Evolutionary conservation across 306 rosid species (phyloP).

Genomic region (Dryas drummondii): DNA sequence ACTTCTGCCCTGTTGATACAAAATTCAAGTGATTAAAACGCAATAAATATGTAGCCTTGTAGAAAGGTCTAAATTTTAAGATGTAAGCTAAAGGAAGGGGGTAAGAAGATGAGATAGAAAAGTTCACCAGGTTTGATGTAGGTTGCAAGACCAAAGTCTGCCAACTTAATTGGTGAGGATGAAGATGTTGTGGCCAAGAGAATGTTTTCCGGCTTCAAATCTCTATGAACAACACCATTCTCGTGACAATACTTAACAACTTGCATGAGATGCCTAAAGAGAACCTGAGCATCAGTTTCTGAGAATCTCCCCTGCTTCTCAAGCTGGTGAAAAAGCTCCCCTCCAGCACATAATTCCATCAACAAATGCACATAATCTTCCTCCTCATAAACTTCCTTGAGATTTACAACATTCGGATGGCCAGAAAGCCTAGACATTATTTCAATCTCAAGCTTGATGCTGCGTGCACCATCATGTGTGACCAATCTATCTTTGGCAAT

Average conservation of each 20-base stretch:
- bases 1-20: conserved; percentile 62
- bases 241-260: conserved; percentile 82
- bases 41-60: conserved; percentile 6
- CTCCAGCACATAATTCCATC: conserved; percentile 92
- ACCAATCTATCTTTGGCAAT: conserved; percentile 78
- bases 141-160: conserved; percentile 88
- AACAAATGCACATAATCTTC: conserved; percentile 70
- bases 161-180: conserved; percentile 77
- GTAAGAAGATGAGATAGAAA: conserved; percentile 16
- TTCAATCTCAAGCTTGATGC: conserved; percentile 78
- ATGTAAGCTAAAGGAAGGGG: conserved; percentile 5
- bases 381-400: conserved; percentile 86
- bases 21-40: conserved; percentile 12
- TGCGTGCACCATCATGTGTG: conserved; percentile 60
- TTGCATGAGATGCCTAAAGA: conserved; percentile 73
- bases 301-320: conserved; percentile 78
- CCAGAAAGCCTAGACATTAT: conserved; percentile 76
- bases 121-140: conserved; percentile 71
- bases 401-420: conserved; percentile 76
- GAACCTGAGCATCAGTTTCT: conserved; percentile 63
- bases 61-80: not conserved
- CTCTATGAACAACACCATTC: conserved; percentile 79
- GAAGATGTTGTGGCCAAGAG: conserved; percentile 66
- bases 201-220: conserved; percentile 78
- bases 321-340: conserved; percentile 72